Percentiles rank a stretch among this genome's conserved stretches.
phyloP scores from a whole-genome alignment of 106 monocot genomes.

The Vanilla planifolia region DNA sequence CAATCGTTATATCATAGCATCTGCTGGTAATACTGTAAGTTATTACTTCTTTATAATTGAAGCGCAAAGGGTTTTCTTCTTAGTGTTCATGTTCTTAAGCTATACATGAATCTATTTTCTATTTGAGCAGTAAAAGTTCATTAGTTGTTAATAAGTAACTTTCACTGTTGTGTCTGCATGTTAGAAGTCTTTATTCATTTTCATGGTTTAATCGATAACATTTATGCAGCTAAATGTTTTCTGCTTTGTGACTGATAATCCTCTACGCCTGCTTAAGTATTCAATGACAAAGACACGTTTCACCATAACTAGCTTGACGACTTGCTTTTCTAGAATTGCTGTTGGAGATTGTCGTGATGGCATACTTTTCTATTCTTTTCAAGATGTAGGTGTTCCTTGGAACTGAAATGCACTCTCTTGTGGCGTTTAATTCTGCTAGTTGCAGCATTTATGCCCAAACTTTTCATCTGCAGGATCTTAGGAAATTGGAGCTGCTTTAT shows the following conservation, averaged over 20 bases:
- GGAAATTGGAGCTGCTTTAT: conserved; percentile 70
- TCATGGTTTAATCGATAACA: not conserved
- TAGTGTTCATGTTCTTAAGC: not conserved
- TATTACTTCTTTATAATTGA: conserved; percentile 12
- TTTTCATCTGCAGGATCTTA: conserved; percentile 42
- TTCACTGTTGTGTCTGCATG: not conserved
- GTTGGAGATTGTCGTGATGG: conserved; percentile 99
- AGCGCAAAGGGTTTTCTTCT: not conserved
- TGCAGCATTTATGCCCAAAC: too few species aligned
- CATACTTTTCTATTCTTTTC: conserved; percentile 76
- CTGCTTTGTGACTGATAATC: conserved; percentile 72
- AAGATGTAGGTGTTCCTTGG: conserved; percentile 45
- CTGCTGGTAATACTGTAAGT: conserved; percentile 89
- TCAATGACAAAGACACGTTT: conserved; percentile 71
- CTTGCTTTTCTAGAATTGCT: conserved; percentile 64
- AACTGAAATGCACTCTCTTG: not conserved
- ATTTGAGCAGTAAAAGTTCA: not conserved
- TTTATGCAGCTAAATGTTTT: conserved; percentile 59
- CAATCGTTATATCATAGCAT: conserved; percentile 69
- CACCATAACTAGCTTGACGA: conserved; percentile 71
- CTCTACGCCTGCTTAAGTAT: conserved; percentile 49
- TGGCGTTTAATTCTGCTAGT: not conserved
- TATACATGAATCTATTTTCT: not conserved
- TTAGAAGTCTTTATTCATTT: not conserved
- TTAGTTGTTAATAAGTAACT: too few species aligned